phyloP scores from a whole-genome alignment of 371 early-diverging fungal species.

The Choanephora cucurbitarum region DNA sequence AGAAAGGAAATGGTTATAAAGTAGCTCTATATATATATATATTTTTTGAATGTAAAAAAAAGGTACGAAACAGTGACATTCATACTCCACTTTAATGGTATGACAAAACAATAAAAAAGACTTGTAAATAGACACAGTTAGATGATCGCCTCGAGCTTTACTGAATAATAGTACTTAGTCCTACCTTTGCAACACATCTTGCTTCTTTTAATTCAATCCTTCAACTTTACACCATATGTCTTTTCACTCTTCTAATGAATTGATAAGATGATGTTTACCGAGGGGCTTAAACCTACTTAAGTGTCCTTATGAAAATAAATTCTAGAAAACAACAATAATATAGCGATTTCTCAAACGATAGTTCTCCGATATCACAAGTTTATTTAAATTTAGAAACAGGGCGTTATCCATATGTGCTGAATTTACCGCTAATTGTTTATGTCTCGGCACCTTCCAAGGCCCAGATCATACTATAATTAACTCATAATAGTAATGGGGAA shows the following conservation, averaged over 20 bases:
- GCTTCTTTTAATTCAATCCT: neutral
- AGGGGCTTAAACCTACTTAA: too few relatives aligned
- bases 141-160: neutral
- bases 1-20: neutral
- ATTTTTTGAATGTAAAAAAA: neutral
- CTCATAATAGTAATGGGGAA: neutral
- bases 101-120: neutral
- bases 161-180: neutral
- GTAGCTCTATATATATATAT: neutral
- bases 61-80: neutral
- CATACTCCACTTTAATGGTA: neutral
- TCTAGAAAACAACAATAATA: neutral
- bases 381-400: neutral
- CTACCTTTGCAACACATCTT: neutral
- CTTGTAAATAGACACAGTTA: neutral
- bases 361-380: neutral
- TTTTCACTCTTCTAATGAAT: too few relatives aligned
- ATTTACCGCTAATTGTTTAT: neutral
- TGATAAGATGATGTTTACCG: too few relatives aligned
- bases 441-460: neutral
- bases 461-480: conserved; percentile 1
- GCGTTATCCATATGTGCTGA: neutral
- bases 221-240: too few relatives aligned
- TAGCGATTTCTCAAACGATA: too few relatives aligned
- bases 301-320: neutral